Base-by-base conservation (phyloP, 768 basidiomycete species). In the Rhodotorula graminis region DNA sequence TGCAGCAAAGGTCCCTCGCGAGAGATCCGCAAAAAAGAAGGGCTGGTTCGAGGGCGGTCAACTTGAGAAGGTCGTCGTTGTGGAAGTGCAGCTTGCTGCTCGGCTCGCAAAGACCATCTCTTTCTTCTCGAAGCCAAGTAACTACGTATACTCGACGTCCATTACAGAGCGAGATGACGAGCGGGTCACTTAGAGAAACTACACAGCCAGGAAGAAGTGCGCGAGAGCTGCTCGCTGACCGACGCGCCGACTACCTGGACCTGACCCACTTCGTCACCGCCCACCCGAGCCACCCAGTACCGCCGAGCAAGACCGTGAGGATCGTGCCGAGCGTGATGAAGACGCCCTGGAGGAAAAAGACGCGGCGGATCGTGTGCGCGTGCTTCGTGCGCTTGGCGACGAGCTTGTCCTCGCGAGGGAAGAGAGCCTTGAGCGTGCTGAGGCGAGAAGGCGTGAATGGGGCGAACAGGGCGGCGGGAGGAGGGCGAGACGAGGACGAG, bases 271-370 rank as follows among this genome's bases (percentile, higher is more conserved):
- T 47, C 21, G 29, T 23, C 44, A 27, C 44, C 18, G 31, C 8
- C 60, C 60, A 61, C 2, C 60, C 60, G 6, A 16, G 44, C n/a
- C 27, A 55, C 7, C 64, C 53, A 8, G 55, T 40, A 9, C 16
- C 10, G 10, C 53, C 47, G 44, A 64, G n/a, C 25, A 64, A n/a
- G 9, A 42, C 27, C 27, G 53, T 31, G 16, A 56, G 8, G n/a
- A 64, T 29, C 27, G 64, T 46, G 21, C 64, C 64, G 27, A 64
- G 23, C 9, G 40, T 56, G 52, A 64, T 8, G 53, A 64, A 55
- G 16, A 64, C 52, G 16, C 64, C 64, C 19, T 64, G 64, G 23
- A 64, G 53, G 64, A 64, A 64, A 53, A 64, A 64, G 16, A 64
- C 64, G 2, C 64, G 52, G 27, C 40, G 52, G n/a, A 64, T 46